Evolutionary conservation across 805 yeast species (phyloP), one percentile per base, ranked within the genome.

Genomic region (Clavispora asparagi): DNA sequence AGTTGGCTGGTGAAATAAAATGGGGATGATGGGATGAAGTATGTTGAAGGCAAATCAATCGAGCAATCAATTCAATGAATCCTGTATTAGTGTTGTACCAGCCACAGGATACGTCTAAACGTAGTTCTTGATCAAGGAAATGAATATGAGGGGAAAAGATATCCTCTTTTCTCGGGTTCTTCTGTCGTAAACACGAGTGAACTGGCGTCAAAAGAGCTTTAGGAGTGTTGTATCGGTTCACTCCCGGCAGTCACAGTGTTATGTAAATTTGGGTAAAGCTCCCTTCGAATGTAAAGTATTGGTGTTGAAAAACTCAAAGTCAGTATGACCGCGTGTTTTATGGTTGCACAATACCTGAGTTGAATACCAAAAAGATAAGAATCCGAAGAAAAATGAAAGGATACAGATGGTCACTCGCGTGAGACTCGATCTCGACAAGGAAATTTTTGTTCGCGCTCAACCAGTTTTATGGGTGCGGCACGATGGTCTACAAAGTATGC

Each of bases 391-490:
- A 33, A 33, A 25, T 7, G 37, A 16, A 33, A n/a, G 37, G 19
- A 33, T 33, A 17, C 16, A 11, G 8, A 16, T 6, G 37, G 37
- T 33, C 37, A 33, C 37, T 33, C 37, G 25, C 37, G 37, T 33
- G 23, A 25, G 39, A 16, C 16, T 28, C 9, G 30, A 39, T 39
- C 41, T 39, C 38, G 43, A 41, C 43, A 41, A 32, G 43, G 29
- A 41, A 41, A 30, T 41, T 41, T 41, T 41, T 41, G 43, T 41
- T 41, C 43, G 43, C 43, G 43, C 42, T 41, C 43, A 31, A n/a
- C 23, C 29, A 12, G 26, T 23, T 41, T 41, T 41, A 41, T 45
- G 47, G 39, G 47, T 36, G 41, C 39, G 44, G 27, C 47, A 45
- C 47, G 47, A 45, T 17, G 37, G 9, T 14, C 23, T 29, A 26